Evolutionary conservation across 495 filamentous ascomycete genomes (phyloP).

Genomic region (Penicillium coffeae): DNA sequence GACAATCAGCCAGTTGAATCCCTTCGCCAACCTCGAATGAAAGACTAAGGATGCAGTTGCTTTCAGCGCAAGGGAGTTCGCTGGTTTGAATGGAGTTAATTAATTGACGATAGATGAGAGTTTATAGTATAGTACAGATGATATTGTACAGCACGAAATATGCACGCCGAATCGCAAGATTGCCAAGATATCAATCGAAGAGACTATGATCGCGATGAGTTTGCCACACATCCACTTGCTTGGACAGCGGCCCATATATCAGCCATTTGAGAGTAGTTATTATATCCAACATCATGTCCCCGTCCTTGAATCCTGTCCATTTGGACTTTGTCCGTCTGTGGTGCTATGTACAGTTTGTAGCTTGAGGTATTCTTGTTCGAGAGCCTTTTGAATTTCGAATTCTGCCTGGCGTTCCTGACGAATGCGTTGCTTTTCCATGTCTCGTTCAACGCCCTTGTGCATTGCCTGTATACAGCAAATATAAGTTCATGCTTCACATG

Average conservation of each 20-base stretch:
- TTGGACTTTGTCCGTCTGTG: constrained; percentile 17
- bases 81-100: too few species aligned
- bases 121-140: background rate
- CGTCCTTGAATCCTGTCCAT: constrained; percentile 11
- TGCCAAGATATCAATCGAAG: background rate
- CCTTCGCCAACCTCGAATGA: too few species aligned
- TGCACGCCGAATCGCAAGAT: background rate
- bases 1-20: too few species aligned
- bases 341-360: constrained; percentile 62
- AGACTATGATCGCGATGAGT: background rate
- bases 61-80: too few species aligned
- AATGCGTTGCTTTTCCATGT: constrained; percentile 88
- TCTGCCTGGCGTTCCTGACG: constrained; percentile 87
- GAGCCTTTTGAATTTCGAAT: constrained; percentile 80
- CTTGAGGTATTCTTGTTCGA: constrained; percentile 89
- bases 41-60: too few species aligned
- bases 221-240: too few species aligned
- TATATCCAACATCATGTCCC: too few species aligned
- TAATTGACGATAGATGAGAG: background rate
- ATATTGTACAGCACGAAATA: background rate
- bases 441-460: constrained; percentile 91
- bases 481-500: constrained; percentile 1
- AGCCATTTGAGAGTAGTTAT: too few species aligned
- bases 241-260: too few species aligned
- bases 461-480: constrained; percentile 62